Evolutionary conservation across 805 yeast genomes (phyloP).

Genomic region (Saturnispora gosingensis): DNA sequence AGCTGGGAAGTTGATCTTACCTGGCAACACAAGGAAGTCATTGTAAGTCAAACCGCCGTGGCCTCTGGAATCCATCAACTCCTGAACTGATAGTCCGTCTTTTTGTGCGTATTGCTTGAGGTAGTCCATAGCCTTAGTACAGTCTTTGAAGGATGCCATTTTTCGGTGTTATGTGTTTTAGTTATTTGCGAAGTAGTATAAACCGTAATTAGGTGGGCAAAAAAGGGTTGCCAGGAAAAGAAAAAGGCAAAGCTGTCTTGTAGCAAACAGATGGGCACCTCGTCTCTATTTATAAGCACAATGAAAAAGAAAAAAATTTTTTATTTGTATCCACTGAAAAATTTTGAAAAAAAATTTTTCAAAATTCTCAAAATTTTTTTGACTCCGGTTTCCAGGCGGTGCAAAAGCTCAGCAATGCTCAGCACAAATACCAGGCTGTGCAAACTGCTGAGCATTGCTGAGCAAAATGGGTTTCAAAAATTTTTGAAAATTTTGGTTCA

Average conservation of each 20-base stretch:
- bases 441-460: no score
- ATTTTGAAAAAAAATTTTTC: not conserved
- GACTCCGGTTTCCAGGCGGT: not conserved
- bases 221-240: slow-evolving; percentile 23
- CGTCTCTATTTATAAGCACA: slow-evolving; percentile 2
- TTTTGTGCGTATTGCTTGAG: slow-evolving; percentile 55
- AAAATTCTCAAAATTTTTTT: not conserved
- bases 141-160: slow-evolving; percentile 25
- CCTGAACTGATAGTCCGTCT: slow-evolving; percentile 79
- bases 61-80: slow-evolving; percentile 79
- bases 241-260: slow-evolving; percentile 1
- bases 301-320: not conserved
- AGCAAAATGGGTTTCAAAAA: no score
- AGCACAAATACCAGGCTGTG: not conserved
- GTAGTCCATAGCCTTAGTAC: slow-evolving; percentile 55
- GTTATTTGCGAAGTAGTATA: not conserved
- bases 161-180: slow-evolving; percentile 2
- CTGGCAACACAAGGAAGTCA: slow-evolving; percentile 92
- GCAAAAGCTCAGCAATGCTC: not conserved
- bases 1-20: slow-evolving; percentile 85
- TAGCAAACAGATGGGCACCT: not conserved
- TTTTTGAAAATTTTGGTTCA: no score
- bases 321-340: not conserved
- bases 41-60: slow-evolving; percentile 98
- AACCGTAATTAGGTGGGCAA: slow-evolving; percentile 7